Conservation (phyloP, 2,329 filamentous ascomycete species). For the Rhexocercosporidium sp. region DNA sequence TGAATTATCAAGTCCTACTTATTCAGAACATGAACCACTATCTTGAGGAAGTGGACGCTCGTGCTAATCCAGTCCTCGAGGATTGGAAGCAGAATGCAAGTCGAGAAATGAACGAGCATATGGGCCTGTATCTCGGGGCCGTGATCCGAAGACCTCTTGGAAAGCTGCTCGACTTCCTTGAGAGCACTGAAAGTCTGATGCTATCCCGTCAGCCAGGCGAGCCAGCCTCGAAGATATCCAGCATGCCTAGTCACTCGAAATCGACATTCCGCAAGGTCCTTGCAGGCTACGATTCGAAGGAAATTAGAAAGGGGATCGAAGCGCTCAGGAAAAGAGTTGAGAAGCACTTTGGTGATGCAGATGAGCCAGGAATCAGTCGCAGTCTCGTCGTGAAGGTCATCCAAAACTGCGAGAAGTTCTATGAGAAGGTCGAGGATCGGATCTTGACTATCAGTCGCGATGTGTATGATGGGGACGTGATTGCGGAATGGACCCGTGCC, state of each 20-base stretch:
- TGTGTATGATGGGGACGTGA: conserved; percentile 67
- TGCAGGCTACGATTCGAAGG: conserved; percentile 78
- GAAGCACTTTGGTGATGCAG: conserved; percentile 94
- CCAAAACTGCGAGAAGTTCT: conserved; percentile 66
- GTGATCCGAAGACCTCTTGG: conserved; percentile 89
- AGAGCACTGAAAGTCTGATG: conserved; percentile 79
- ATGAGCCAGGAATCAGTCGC: conserved; percentile 63
- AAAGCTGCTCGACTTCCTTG: conserved; percentile 88
- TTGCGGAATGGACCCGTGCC: conserved; percentile 69
- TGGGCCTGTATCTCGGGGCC: conserved; percentile 83
- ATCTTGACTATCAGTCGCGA: conserved; percentile 65
- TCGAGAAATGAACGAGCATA: conserved; percentile 82
- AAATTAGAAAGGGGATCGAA: conserved; percentile 89
- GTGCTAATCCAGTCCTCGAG: conserved; percentile 75
- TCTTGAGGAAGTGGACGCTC: conserved; percentile 84
- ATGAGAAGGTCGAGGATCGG: conserved; percentile 64
- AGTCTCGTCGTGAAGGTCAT: conserved; percentile 63
- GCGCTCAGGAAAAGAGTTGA: conserved; percentile 88
- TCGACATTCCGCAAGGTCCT: conserved; percentile 86
- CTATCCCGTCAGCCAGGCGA: conserved; percentile 63
- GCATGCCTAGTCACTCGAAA: conserved; percentile 83
- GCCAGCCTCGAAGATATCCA: conserved; percentile 68
- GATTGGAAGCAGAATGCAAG: conserved; percentile 82
- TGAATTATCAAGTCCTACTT: conserved; percentile 95
- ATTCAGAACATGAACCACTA: conserved; percentile 99